A percentile compares a stretch with the other conserved stretches of the same genome.
Conservation (phyloP, 208 protist genomes). For the Angomonas ambiguus region DNA sequence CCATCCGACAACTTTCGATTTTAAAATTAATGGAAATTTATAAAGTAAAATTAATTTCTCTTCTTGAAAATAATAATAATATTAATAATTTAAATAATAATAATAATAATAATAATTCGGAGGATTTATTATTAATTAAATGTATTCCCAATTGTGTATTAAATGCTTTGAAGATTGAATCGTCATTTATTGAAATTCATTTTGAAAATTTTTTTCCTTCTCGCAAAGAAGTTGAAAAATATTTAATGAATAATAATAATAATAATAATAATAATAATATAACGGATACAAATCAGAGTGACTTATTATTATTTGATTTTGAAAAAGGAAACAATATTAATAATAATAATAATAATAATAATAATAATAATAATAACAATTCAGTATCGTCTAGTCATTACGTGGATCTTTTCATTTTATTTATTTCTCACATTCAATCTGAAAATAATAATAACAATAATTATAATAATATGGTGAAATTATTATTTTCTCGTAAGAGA, state of each 20-base stretch:
- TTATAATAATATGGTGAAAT: not conserved
- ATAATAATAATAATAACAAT: conserved; percentile 2
- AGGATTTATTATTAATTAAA: too few species aligned
- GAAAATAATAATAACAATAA: too few species aligned
- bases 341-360: too few species aligned
- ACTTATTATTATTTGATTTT: not conserved
- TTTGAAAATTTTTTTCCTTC: not conserved
- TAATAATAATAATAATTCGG: too few species aligned
- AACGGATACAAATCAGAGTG: not conserved
- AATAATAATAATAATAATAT: conserved; percentile 4
- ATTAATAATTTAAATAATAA: too few species aligned
- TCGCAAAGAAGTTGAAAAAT: too few species aligned
- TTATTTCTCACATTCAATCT: not conserved
- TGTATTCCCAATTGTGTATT: too few species aligned
- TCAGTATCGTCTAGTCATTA: too few species aligned
- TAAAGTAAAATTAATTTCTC: not conserved
- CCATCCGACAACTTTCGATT: not conserved
- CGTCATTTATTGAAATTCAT: too few species aligned
- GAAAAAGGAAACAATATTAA: too few species aligned
- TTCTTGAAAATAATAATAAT: not conserved
- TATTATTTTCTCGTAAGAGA: not conserved
- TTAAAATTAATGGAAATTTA: not conserved
- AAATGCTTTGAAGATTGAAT: too few species aligned
- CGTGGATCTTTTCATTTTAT: not conserved
- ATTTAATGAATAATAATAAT: too few species aligned